These are phyloP conservation scores for Sambucus nigra DNA, from an alignment of 129 eudicot genomes.

Conservation along the genomic window DNA sequence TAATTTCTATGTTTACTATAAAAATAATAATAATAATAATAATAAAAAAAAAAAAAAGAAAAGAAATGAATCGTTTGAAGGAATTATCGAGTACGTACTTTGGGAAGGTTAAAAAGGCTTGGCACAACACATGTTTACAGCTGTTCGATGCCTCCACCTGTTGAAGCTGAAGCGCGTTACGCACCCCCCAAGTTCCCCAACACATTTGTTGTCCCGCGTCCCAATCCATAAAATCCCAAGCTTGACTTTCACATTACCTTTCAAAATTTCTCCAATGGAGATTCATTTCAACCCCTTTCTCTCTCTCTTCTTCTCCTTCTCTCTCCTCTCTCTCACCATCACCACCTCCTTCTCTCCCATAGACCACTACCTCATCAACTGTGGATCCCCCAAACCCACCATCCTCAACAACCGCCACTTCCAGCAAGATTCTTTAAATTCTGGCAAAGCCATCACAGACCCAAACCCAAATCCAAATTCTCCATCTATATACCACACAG, in stretches of 20 bases:
- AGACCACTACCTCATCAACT: slow-evolving; percentile 40
- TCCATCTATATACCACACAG: slow-evolving; percentile 56
- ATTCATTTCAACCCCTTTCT: not conserved
- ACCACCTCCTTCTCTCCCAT: slow-evolving; percentile 30
- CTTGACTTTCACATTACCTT: not conserved
- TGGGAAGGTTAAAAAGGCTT: no score
- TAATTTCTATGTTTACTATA: no score
- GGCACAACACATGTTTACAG: no score
- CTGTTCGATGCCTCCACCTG: no score
- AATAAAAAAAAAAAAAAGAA: no score
- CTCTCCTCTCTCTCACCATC: slow-evolving; percentile 14
- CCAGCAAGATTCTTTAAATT: slow-evolving; percentile 37
- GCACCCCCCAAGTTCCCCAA: no score
- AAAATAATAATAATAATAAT: no score
- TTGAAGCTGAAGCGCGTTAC: no score
- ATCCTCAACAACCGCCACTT: slow-evolving; percentile 39
- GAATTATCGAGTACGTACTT: no score
- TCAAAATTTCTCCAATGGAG: slow-evolving; percentile 2
- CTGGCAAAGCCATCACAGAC: slow-evolving; percentile 15
- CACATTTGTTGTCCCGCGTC: no score
- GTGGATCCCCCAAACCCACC: slow-evolving; percentile 29
- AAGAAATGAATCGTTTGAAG: no score
- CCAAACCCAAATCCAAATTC: slow-evolving; percentile 23
- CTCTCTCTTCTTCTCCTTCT: slow-evolving; percentile 25
- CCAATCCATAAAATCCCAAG: no score